phyloP scores from a whole-genome alignment of 495 filamentous ascomycete genomes.

The Tetracladium setigerum region DNA sequence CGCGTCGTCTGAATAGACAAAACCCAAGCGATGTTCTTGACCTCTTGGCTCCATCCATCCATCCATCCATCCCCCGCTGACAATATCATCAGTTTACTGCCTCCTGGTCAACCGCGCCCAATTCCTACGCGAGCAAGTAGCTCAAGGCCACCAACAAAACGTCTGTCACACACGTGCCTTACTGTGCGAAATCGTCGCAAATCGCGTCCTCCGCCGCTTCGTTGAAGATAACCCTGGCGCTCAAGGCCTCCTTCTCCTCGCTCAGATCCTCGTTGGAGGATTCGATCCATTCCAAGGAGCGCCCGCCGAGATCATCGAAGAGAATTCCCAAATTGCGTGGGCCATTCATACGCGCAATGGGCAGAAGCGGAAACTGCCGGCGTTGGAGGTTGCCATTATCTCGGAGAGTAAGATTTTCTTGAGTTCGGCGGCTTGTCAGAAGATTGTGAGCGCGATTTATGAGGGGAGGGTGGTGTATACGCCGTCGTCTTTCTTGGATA shows the following conservation, averaged over 20 bases:
- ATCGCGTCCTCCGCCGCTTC: slow-evolving; percentile 55
- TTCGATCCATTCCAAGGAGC: slow-evolving; percentile 64
- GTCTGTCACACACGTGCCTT: slow-evolving; percentile 58
- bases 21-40: neutral
- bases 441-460: slow-evolving; percentile 64
- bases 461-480: slow-evolving; percentile 62
- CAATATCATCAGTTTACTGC: slow-evolving; percentile 46
- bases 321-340: slow-evolving; percentile 38
- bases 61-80: neutral
- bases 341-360: slow-evolving; percentile 35
- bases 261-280: slow-evolving; percentile 63
- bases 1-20: neutral
- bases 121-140: slow-evolving; percentile 58
- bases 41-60: too few species aligned
- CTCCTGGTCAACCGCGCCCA: slow-evolving; percentile 64
- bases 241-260: slow-evolving; percentile 53
- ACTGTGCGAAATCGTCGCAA: slow-evolving; percentile 62
- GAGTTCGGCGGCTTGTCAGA: slow-evolving; percentile 59
- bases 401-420: slow-evolving; percentile 61
- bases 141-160: slow-evolving; percentile 59
- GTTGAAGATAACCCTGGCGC: slow-evolving; percentile 59
- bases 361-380: slow-evolving; percentile 53
- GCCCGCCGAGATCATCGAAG: slow-evolving; percentile 44
- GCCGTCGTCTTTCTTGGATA: slow-evolving; percentile 59
- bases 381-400: slow-evolving; percentile 64